Evolutionary conservation across 2,329 filamentous ascomycete genomes (phyloP).

Genomic region (Cadophora sp.): DNA sequence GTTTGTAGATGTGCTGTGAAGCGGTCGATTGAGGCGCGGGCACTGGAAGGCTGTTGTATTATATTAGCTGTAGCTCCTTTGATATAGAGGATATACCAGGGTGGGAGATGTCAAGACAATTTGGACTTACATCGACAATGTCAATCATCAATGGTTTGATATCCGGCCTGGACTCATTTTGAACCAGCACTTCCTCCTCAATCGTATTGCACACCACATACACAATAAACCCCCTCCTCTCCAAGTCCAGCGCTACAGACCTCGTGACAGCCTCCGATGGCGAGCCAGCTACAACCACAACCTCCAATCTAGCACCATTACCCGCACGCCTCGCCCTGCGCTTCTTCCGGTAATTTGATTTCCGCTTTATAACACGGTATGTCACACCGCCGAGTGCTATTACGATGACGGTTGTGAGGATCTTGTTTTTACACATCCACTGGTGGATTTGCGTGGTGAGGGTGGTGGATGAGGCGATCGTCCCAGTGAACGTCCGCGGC

Average conservation of each 20-base stretch:
- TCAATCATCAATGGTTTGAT: slow-evolving; percentile 84
- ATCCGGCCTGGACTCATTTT: slow-evolving; percentile 78
- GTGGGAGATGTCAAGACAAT: background rate
- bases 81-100: background rate
- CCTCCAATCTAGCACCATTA: slow-evolving; percentile 87
- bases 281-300: slow-evolving; percentile 87
- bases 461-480: slow-evolving; percentile 45
- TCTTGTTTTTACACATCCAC: slow-evolving; percentile 77
- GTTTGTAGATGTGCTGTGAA: slow-evolving; percentile 76
- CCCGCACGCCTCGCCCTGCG: slow-evolving; percentile 79
- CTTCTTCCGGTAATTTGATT: slow-evolving; percentile 61
- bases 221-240: slow-evolving; percentile 90
- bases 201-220: slow-evolving; percentile 86
- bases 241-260: slow-evolving; percentile 84
- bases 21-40: slow-evolving; percentile 71
- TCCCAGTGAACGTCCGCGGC: slow-evolving; percentile 42
- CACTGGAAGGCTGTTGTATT: slow-evolving; percentile 65
- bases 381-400: slow-evolving; percentile 72
- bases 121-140: slow-evolving; percentile 72
- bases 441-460: slow-evolving; percentile 63
- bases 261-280: slow-evolving; percentile 83
- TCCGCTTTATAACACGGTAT: slow-evolving; percentile 59
- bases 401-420: slow-evolving; percentile 74
- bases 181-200: slow-evolving; percentile 83
- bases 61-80: slow-evolving; percentile 13